phyloP scores from a whole-genome alignment of 805 yeast species.

The Wickerhamomyces chaumierensis region DNA sequence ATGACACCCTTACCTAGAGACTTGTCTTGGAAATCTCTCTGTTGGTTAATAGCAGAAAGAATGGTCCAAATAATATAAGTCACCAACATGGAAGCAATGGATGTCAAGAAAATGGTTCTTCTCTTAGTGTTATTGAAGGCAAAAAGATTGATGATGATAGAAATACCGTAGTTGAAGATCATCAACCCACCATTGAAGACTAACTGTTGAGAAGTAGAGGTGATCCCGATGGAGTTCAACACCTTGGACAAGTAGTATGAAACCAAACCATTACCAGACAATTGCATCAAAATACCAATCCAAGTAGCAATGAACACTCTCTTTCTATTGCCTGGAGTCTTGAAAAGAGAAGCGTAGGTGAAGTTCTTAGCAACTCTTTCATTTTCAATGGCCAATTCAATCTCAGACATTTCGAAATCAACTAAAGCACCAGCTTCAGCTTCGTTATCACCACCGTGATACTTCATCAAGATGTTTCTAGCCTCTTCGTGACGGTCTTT shows the following conservation, averaged over 20 bases:
- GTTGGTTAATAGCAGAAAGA: constrained; percentile 34
- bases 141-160: constrained; percentile 20
- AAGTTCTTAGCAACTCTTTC: constrained; percentile 25
- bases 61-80: constrained; percentile 32
- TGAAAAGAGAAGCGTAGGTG: constrained; percentile 28
- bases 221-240: constrained; percentile 41
- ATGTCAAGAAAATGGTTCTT: constrained; percentile 25
- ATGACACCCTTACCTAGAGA: constrained; percentile 32
- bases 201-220: constrained; percentile 31
- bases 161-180: constrained; percentile 31
- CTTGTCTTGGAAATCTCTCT: constrained; percentile 29
- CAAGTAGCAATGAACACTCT: constrained; percentile 26
- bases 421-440: constrained; percentile 16
- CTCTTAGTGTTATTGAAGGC: constrained; percentile 23
- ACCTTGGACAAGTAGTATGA: constrained; percentile 41
- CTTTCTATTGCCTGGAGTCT: constrained; percentile 28
- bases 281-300: constrained; percentile 29
- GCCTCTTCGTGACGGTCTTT: constrained; percentile 34
- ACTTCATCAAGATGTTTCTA: constrained; percentile 25
- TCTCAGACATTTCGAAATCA: constrained; percentile 30
- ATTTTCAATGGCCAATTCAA: constrained; percentile 27
- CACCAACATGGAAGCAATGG: constrained; percentile 25
- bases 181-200: constrained; percentile 39
- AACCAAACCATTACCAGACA: constrained; percentile 41
- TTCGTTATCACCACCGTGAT: constrained; percentile 27